Conservation (phyloP, 2,329 filamentous ascomycete species). For the Epichloe bromicola region DNA sequence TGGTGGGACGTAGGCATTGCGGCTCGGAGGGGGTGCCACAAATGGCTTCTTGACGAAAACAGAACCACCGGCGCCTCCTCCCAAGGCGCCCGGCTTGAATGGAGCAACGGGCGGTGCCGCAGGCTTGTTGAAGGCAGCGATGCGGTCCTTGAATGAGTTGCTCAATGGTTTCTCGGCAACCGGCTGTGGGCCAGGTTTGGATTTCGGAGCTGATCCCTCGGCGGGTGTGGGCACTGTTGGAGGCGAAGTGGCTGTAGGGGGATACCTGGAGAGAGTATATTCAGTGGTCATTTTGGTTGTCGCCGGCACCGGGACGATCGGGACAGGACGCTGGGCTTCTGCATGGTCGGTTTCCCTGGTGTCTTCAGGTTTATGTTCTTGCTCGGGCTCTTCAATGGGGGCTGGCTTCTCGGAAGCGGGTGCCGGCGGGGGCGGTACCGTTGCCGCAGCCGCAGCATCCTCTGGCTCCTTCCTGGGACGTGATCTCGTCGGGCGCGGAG, state of each 20-base stretch:
- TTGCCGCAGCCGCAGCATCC: conserved; percentile 20
- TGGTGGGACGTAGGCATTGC: conserved; percentile 78
- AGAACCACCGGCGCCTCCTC: conserved; percentile 37
- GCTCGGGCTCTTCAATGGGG: conserved; percentile 9
- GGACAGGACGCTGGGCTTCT: conserved; percentile 23
- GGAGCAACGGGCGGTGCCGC: conserved; percentile 77
- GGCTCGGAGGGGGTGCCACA: conserved; percentile 90
- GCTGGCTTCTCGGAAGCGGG: conserved; percentile 14
- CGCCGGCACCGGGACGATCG: conserved; percentile 15
- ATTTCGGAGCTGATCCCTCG: conserved; percentile 20
- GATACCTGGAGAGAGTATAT: conserved; percentile 9
- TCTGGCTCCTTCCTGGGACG: conserved; percentile 49
- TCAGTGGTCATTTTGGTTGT: conserved; percentile 19
- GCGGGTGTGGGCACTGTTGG: conserved; percentile 23
- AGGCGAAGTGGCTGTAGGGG: conserved; percentile 7
- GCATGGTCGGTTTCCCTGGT: conserved; percentile 15
- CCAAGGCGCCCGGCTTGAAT: conserved; percentile 63
- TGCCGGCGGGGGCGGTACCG: conserved; percentile 20
- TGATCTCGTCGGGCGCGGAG: conserved; percentile 67
- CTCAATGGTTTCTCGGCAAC: conserved; percentile 57
- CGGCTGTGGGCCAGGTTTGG: conserved; percentile 47
- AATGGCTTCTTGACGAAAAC: conserved; percentile 94
- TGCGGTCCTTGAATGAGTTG: conserved; percentile 84
- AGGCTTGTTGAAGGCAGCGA: conserved; percentile 91
- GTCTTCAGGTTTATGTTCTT: conserved; percentile 24